These are phyloP conservation scores for Hypoxylon sp. DNA, from an alignment of 2,329 filamentous ascomycete species.

Conservation along the genomic window DNA sequence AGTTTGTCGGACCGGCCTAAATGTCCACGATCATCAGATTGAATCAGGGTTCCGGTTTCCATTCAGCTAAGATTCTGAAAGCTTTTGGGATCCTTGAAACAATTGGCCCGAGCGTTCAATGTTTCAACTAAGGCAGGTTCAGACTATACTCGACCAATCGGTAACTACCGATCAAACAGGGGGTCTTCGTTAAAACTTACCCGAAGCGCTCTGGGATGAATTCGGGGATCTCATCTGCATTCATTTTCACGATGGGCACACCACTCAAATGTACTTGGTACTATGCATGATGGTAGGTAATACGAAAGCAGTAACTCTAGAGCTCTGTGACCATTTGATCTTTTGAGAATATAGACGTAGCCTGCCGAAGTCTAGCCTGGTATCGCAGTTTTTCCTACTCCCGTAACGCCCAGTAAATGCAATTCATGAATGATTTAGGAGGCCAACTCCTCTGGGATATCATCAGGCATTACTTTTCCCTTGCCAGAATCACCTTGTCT, in stretches of 20 bases:
- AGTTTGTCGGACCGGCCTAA: slow-evolving; percentile 26
- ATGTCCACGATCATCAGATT: slow-evolving; percentile 21
- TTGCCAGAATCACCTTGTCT: slow-evolving; percentile 90
- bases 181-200: slow-evolving; percentile 22
- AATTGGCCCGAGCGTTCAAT: slow-evolving; percentile 43
- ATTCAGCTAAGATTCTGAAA: slow-evolving; percentile 21
- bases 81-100: slow-evolving; percentile 48
- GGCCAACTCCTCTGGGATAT: slow-evolving; percentile 17
- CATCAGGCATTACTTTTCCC: slow-evolving; percentile 63
- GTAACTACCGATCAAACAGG: slow-evolving; percentile 44
- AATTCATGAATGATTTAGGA: slow-evolving; percentile 22
- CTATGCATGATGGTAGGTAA: neutral
- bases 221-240: slow-evolving; percentile 1
- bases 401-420: slow-evolving; percentile 50
- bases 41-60: slow-evolving; percentile 33
- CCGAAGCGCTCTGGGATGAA: slow-evolving; percentile 21
- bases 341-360: slow-evolving; percentile 25
- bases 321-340: slow-evolving; percentile 10
- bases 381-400: slow-evolving; percentile 45
- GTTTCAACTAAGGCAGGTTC: slow-evolving; percentile 51
- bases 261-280: neutral
- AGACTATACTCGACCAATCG: slow-evolving; percentile 38
- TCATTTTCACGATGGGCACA: neutral
- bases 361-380: slow-evolving; percentile 38
- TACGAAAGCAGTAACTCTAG: neutral